A percentile compares a stretch with the other conserved stretches of the same genome.
Evolutionary conservation across 2,329 filamentous ascomycete genomes (phyloP).

Genomic region (Fusarium pseudoanthophilum): DNA sequence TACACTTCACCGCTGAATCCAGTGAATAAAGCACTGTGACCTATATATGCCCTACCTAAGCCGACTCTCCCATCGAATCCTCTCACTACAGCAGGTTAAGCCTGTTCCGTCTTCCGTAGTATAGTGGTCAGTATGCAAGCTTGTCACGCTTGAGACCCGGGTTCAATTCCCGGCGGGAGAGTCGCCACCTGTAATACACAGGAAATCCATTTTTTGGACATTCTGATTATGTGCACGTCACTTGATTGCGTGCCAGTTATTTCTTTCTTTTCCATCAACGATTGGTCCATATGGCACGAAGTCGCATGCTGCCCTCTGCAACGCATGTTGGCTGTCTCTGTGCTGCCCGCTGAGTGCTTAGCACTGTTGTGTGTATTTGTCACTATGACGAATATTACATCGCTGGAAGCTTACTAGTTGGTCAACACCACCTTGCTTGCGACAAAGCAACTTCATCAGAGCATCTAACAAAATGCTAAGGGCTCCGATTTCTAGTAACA

Average conservation of each 20-base stretch:
- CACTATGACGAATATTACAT: not conserved
- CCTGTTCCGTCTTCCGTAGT: constrained; percentile 13
- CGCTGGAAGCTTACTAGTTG: rapidly evolving
- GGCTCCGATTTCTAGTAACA: too few species aligned
- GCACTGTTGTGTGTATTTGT: rapidly evolving
- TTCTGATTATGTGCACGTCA: not conserved
- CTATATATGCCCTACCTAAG: too few species aligned
- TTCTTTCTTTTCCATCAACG: not conserved
- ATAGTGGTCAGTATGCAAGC: constrained; percentile 25
- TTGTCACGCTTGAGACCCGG: constrained; percentile 24
- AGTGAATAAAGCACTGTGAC: too few species aligned
- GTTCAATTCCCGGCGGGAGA: constrained; percentile 28
- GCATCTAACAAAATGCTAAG: not conserved
- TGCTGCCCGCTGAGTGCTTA: too few species aligned
- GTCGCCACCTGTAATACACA: constrained; percentile 1
- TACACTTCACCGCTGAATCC: rapidly evolving
- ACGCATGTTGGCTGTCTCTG: too few species aligned
- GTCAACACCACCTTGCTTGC: rapidly evolving
- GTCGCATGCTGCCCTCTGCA: rapidly evolving
- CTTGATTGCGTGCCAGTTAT: rapidly evolving
- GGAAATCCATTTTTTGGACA: not conserved
- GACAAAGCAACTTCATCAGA: rapidly evolving
- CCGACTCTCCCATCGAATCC: constrained; percentile 7
- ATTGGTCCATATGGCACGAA: rapidly evolving
- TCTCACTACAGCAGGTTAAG: constrained; percentile 2